A percentile compares a stretch with the other conserved stretches of the same genome.
These are phyloP conservation scores for Cystobasidium onofrii DNA, from an alignment of 768 basidiomycete genomes.

Conservation along the genomic window DNA sequence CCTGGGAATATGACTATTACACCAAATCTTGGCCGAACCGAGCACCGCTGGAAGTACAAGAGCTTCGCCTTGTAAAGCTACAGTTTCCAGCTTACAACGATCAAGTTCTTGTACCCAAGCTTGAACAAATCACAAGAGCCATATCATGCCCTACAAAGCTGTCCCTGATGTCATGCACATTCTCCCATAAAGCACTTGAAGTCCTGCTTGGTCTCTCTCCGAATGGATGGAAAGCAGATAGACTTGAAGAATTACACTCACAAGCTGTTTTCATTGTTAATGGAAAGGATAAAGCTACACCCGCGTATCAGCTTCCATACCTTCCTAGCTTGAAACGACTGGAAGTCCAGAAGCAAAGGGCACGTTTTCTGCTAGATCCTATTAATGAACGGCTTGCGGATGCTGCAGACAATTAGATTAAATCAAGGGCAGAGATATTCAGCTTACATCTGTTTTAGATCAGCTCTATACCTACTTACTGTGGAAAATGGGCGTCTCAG, in stretches of 20 bases:
- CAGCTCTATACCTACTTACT: too few relatives aligned
- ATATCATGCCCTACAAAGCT: background rate
- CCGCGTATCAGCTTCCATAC: background rate
- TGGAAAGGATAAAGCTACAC: background rate
- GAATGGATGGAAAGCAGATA: background rate
- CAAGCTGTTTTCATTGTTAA: background rate
- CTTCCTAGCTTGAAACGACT: background rate
- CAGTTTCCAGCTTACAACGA: background rate
- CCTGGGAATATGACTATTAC: slow-evolving; percentile 11
- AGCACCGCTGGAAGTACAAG: slow-evolving; percentile 3
- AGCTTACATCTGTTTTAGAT: too few relatives aligned
- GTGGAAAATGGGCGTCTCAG: too few relatives aligned
- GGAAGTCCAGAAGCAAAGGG: background rate
- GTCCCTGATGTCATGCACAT: background rate
- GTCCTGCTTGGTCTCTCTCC: background rate
- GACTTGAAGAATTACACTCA: background rate
- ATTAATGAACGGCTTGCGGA: background rate
- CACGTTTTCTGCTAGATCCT: background rate
- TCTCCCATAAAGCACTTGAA: background rate
- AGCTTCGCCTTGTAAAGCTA: slow-evolving; percentile 7
- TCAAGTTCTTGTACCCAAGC: background rate
- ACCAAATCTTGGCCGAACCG: background rate
- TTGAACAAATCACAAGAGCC: slow-evolving; percentile 4
- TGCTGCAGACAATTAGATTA: background rate
- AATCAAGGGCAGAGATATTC: too few relatives aligned